Base-by-base conservation (phyloP, 306 rosid species). In the Lithocarpus polystachyus region DNA sequence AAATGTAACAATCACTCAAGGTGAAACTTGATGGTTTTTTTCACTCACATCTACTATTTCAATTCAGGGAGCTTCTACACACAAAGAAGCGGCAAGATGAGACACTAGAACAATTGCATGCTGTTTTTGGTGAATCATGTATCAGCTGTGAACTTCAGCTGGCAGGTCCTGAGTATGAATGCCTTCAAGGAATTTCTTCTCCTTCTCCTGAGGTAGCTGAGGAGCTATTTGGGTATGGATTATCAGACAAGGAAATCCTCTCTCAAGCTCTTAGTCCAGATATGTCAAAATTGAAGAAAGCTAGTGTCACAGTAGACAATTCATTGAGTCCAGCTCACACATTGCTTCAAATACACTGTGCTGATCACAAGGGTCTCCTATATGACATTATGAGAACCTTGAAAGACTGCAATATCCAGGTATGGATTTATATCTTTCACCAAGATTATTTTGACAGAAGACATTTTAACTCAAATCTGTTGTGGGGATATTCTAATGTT, bases 341-440 rank as follows among this genome's bases (percentile, higher is more conserved):
- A 11, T 84, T 90, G 43, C 84, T 91, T 77, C 96, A 93, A 79
- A 88, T 93, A 75, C 80, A 64, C 75, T 86, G 89, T 73, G 89
- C 84, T 73, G 92, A 89, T 88, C 91, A 89, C 81, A 93, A 93
- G 77, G 96, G 97, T 67, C 91, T 90, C 74, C 75, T 90, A 14
- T 89, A 93, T 74, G 97, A 90, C 78, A 84, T 86, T 56, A 77
- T 90, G 97, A 88, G 97, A 82, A 87, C 94, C 68, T 78, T 93
- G 76, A 93, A 93, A 78, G 97, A 93, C 82, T 72, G 76, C 87
- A 88, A 81, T 78, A 81, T 88, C 40, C 83, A 88, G 92, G 97
- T 93, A 83, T 31, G 24, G 23, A 31, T 75, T 79, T 53, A 70
- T 75, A 75, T 82, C 81, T 76, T 54, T 40, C 48, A 2, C 19